Base-by-base conservation (phyloP, 805 yeast genomes). In the Clavispora carvajalis region DNA sequence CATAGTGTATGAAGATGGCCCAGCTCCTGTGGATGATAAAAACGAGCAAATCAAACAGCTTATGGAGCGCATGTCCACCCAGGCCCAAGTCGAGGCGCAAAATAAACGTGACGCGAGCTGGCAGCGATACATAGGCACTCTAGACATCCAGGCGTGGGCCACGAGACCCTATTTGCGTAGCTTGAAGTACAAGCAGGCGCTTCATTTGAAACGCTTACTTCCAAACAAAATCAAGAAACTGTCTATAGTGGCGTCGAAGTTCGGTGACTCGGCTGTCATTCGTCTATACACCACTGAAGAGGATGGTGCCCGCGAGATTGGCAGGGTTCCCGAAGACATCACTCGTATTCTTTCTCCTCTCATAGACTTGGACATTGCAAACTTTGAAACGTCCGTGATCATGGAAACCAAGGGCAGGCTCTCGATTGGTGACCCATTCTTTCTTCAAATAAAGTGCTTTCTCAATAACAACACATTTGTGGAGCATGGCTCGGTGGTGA, bases 381-480 rank as follows among this genome's bases (percentile, higher is more conserved):
- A 56, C 2, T 80, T 86, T 49, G 74, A 74, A 29, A 78, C 78
- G 1, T 70, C 77, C 0, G 69, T 85, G 25, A 69, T 84, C 7
- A 77, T 72, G 52, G 77, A 81, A 31, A 83, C 80, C 15, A 64
- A 67, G 9, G 44, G 48, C 22, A 58, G 80, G 22, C 57, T 89
- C 24, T 69, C 84, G 8, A 75, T 80, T 1, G 98, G 97, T 3
- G 95, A 88, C 53, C 70, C 82, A 1, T 82, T 90, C 52, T 68
- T 77, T 17, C 65, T 88, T 0, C 86, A 81, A 51, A 61, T 86
- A 4, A 85, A 87, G 51, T 77, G 88, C 43, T 85, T 59, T 54
- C 55, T 90, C 19, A 71, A 50, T 28, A 58, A 44, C 56, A 63
- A 37, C 43, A 74, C 65, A 56, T 47, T 73, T 65, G 42, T 45